phyloP scores from a whole-genome alignment of 2,329 filamentous ascomycete genomes.

The Pseudogymnoascus sp. region DNA sequence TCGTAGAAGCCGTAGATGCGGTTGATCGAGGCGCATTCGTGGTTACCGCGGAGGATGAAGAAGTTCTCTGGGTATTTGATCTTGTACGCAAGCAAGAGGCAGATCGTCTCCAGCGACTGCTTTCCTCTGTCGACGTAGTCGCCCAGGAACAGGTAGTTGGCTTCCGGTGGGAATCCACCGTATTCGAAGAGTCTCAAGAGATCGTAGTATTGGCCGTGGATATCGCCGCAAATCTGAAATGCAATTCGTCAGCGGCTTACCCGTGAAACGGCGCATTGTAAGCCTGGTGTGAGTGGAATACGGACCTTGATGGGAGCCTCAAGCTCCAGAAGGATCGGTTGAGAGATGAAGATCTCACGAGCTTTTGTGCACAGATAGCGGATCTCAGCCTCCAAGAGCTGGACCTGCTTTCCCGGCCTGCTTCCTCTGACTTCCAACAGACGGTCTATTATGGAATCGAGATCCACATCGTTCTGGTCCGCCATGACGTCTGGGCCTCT shows the following conservation, averaged over 20 bases:
- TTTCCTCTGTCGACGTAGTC: slow-evolving; percentile 99
- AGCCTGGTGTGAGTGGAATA: slow-evolving; percentile 12
- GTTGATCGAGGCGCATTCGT: slow-evolving; percentile 98
- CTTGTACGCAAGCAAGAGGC: slow-evolving; percentile 94
- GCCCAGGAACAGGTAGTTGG: slow-evolving; percentile 98
- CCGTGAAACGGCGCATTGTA: neutral
- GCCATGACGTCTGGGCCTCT: slow-evolving; percentile 48
- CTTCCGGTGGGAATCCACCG: slow-evolving; percentile 94
- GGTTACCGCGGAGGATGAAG: slow-evolving; percentile 96
- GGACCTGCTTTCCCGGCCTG: slow-evolving; percentile 96
- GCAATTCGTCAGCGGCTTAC: neutral
- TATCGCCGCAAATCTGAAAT: slow-evolving; percentile 90
- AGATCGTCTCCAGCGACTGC: slow-evolving; percentile 98
- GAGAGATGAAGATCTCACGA: slow-evolving; percentile 98
- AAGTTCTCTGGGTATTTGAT: slow-evolving; percentile 99
- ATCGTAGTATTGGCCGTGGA: slow-evolving; percentile 98
- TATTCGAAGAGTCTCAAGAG: slow-evolving; percentile 96
- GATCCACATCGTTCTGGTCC: slow-evolving; percentile 82
- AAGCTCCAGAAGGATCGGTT: slow-evolving; percentile 93
- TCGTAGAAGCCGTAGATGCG: slow-evolving; percentile 99
- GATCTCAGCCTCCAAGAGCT: slow-evolving; percentile 93
- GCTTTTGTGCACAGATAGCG: slow-evolving; percentile 97
- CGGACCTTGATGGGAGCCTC: slow-evolving; percentile 98
- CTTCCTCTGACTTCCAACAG: slow-evolving; percentile 95
- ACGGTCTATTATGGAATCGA: slow-evolving; percentile 99